Evolutionary conservation across 2,329 filamentous ascomycete species (phyloP), one percentile per base, ranked within the genome.

Genomic region (Hymenoscyphus albidus): DNA sequence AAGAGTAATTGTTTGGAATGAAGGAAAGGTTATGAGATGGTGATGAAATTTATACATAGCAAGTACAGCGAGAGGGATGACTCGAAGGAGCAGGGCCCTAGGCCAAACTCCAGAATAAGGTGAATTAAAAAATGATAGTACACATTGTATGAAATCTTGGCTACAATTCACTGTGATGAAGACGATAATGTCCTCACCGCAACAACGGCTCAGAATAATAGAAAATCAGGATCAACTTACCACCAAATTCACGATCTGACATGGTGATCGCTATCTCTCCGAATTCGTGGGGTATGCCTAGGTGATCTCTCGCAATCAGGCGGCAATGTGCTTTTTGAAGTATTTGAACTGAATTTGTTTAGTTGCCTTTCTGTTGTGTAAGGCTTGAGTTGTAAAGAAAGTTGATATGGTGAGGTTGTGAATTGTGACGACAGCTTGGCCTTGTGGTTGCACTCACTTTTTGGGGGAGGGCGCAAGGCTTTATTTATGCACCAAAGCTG

Each of bases 221-320:
- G 6, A 56, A 56, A 48, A n/a, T 35, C 12, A 38, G 16, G 5
- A 56, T 27, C 10, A 63, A 71, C 85, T 78, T 74, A 87, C 86
- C 83, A 77, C 81, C 83, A 78, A 88, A 86, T 75, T 88, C 86
- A 76, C 87, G 83, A 72, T 88, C 86, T 64, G 86, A 88, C 86
- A 88, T 88, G 7, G 48, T 70, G 63, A 27, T 14, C n/a, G 44
- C n/a, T 58, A 22, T 32, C 27, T n/a, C 31, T 38, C 5, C 44
- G n/a, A 2, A 62, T n/a, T 12, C 48, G 9, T 6, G 35, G 35
- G 9, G 35, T 6, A 35, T 7, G 35, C 27, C 27, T 39, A 13
- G 35, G 6, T 48, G 48, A 9, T 44, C 31, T 18, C 16, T 38
- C 18, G 35, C 5, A 35, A 27, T 27, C 27, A 27, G 27, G 27